These are phyloP conservation scores for Helenozyma rhizophorensis DNA, from an alignment of 805 yeast genomes.

Conservation along the genomic window DNA sequence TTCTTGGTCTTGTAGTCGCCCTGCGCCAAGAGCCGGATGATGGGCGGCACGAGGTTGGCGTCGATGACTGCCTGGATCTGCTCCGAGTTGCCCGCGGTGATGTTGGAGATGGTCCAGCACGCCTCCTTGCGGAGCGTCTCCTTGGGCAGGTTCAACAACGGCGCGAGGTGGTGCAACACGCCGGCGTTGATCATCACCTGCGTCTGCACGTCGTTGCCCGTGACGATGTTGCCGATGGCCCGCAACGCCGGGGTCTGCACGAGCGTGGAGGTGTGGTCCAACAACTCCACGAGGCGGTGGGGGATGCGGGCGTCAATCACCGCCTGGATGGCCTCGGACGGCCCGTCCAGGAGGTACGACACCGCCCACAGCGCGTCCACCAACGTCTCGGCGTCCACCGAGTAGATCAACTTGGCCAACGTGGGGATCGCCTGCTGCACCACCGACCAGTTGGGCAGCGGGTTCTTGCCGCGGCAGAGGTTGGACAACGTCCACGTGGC, in stretches of 20 bases:
- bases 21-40: slow-evolving; percentile 67
- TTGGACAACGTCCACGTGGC: slow-evolving; percentile 98
- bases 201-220: slow-evolving; percentile 94
- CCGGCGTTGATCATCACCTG: slow-evolving; percentile 93
- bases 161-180: slow-evolving; percentile 79
- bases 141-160: slow-evolving; percentile 75
- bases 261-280: slow-evolving; percentile 75
- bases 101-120: slow-evolving; percentile 97
- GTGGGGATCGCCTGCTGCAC: slow-evolving; percentile 89
- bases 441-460: slow-evolving; percentile 91
- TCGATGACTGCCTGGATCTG: slow-evolving; percentile 97
- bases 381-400: slow-evolving; percentile 87
- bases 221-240: slow-evolving; percentile 96
- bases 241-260: slow-evolving; percentile 97
- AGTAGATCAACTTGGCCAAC: slow-evolving; percentile 83
- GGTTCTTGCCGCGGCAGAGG: slow-evolving; percentile 92
- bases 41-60: slow-evolving; percentile 87
- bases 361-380: slow-evolving; percentile 99
- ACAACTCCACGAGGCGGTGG: slow-evolving; percentile 84
- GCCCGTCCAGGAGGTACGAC: slow-evolving; percentile 90
- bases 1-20: slow-evolving; percentile 96
- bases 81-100: slow-evolving; percentile 93
- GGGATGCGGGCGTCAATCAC: slow-evolving; percentile 96
- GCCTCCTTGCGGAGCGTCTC: slow-evolving; percentile 96
- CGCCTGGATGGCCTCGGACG: slow-evolving; percentile 90